Conservation (phyloP, 2,329 filamentous ascomycete species). For the Zalaria obscura region DNA sequence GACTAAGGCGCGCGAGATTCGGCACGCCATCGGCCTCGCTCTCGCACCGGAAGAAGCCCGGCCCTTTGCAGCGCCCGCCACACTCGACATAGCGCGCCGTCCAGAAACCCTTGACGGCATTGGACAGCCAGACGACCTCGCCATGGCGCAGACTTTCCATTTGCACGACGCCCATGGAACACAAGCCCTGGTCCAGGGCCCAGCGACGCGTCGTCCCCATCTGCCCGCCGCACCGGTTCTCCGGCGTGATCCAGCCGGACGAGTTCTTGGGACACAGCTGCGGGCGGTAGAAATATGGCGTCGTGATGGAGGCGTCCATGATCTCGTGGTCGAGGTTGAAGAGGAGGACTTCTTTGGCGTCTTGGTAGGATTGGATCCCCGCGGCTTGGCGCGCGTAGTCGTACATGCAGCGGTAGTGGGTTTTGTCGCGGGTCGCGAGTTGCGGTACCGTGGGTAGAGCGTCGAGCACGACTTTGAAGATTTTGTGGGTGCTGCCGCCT, state of each 20-base stretch:
- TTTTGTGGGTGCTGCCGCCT: slow-evolving; percentile 11
- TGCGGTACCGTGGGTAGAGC: slow-evolving; percentile 33
- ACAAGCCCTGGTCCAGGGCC: slow-evolving; percentile 58
- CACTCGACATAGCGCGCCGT: slow-evolving; percentile 10
- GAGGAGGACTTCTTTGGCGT: slow-evolving; percentile 60
- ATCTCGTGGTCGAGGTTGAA: slow-evolving; percentile 50
- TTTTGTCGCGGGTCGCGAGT: slow-evolving; percentile 76
- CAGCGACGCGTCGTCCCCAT: slow-evolving; percentile 70
- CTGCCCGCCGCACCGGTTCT: slow-evolving; percentile 56
- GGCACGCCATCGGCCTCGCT: too few species aligned
- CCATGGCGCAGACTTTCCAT: slow-evolving; percentile 48
- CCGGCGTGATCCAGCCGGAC: slow-evolving; percentile 68
- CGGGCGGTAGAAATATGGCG: slow-evolving; percentile 63
- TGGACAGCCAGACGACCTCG: slow-evolving; percentile 80
- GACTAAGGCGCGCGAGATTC: too few species aligned
- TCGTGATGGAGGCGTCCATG: slow-evolving; percentile 74
- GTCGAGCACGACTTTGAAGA: slow-evolving; percentile 36
- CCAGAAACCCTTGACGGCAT: slow-evolving; percentile 66
- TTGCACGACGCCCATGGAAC: slow-evolving; percentile 48
- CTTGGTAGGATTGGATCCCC: slow-evolving; percentile 30
- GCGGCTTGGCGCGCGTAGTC: slow-evolving; percentile 51
- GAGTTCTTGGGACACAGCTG: too few species aligned
- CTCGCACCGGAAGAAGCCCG: background rate
- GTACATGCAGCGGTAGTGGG: slow-evolving; percentile 60
- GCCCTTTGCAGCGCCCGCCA: slow-evolving; percentile 4